phyloP scores from a whole-genome alignment of 2,329 filamentous ascomycete species.

The Colletotrichum cereale region DNA sequence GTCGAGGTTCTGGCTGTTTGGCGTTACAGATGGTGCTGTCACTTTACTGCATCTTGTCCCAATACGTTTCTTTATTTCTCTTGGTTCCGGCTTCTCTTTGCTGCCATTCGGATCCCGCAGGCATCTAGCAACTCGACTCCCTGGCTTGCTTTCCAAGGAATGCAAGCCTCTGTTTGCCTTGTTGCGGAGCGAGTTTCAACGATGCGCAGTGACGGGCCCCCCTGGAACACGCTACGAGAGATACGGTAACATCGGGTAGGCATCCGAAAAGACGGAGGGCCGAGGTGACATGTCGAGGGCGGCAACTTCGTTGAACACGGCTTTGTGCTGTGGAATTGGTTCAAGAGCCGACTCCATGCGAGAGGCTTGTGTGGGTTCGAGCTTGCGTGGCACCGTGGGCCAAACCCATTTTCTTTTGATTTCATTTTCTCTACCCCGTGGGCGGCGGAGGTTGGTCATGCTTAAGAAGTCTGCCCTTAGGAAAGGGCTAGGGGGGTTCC shows the following conservation, averaged over 20 bases:
- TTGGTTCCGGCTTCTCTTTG: constrained; percentile 28
- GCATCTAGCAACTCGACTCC: constrained; percentile 1
- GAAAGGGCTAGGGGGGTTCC: constrained; percentile 4
- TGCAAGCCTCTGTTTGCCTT: constrained; percentile 8
- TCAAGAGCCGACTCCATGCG: constrained; percentile 8
- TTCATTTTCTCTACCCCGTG: constrained; percentile 41
- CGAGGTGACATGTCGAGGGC: constrained; percentile 22
- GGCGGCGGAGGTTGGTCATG: not conserved
- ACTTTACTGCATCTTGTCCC: constrained; percentile 32
- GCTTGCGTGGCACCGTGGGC: constrained; percentile 42
- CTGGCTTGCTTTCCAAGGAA: not conserved
- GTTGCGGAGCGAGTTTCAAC: constrained; percentile 22
- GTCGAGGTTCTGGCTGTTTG: constrained; percentile 58
- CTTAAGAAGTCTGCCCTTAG: constrained; percentile 11
- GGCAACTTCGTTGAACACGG: constrained; percentile 27
- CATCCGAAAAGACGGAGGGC: constrained; percentile 12
- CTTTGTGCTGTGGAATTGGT: not conserved
- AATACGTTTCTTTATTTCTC: constrained; percentile 39
- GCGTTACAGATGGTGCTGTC: constrained; percentile 39
- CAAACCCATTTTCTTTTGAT: constrained; percentile 26
- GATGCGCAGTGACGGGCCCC: constrained; percentile 17
- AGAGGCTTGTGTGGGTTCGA: constrained; percentile 39
- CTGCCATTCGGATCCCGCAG: constrained; percentile 1
- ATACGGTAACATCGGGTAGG: constrained; percentile 10
- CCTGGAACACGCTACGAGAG: constrained; percentile 14